Percentiles rank a stretch among this genome's conserved stretches.
Conservation (phyloP, 352 stramenopile species). For the Phytophthora fragariaefolia region DNA sequence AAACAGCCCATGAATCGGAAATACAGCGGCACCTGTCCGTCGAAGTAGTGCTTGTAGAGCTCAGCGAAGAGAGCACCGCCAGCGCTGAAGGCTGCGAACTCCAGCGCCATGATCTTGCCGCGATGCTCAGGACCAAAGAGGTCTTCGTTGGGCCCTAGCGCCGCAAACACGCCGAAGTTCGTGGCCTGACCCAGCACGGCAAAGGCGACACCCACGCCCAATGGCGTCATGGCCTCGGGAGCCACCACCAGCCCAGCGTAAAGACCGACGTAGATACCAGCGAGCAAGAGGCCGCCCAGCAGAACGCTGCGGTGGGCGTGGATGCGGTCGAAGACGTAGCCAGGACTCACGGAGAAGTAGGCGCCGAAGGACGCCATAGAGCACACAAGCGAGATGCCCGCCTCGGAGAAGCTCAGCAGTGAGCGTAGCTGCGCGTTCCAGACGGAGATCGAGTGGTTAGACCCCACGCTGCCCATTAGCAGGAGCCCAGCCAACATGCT, state of each 20-base stretch:
- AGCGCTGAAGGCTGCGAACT: constrained; percentile 72
- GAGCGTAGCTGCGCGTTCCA: constrained; percentile 78
- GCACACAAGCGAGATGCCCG: constrained; percentile 78
- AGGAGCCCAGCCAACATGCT: constrained; percentile 62
- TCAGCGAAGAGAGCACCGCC: constrained; percentile 75
- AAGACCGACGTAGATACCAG: constrained; percentile 52
- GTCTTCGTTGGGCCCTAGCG: constrained; percentile 76
- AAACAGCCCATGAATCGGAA: constrained; percentile 75
- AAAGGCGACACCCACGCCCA: constrained; percentile 65
- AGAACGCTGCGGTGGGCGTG: constrained; percentile 66
- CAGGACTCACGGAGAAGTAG: constrained; percentile 76
- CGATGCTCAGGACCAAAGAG: constrained; percentile 70
- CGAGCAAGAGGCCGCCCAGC: constrained; percentile 46
- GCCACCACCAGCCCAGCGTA: constrained; percentile 41
- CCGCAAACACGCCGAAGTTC: constrained; percentile 77
- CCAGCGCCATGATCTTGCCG: constrained; percentile 75
- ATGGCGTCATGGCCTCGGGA: constrained; percentile 47
- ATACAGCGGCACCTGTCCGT: constrained; percentile 56
- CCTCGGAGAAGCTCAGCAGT: constrained; percentile 68
- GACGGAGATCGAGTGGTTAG: constrained; percentile 78
- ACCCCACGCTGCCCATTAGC: constrained; percentile 69
- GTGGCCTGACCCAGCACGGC: constrained; percentile 60
- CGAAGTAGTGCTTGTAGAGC: constrained; percentile 68
- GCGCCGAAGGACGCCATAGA: constrained; percentile 82
- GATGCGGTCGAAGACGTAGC: constrained; percentile 74